Conservation (phyloP, 2,329 filamentous ascomycete species). For the Trichophyton verrucosum region DNA sequence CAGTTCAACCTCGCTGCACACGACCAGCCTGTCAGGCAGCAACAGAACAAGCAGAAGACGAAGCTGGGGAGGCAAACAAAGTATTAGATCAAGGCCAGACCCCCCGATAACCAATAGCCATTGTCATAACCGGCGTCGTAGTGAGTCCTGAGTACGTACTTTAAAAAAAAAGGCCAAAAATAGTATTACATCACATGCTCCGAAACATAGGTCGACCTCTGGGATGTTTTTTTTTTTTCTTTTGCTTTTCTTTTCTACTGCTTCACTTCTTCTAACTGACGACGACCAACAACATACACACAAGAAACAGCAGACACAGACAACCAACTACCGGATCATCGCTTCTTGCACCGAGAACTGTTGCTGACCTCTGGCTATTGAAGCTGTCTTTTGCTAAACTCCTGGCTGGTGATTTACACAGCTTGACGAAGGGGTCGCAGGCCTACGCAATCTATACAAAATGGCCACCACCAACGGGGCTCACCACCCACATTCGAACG, state of each 20-base stretch:
- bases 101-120: too few relatives aligned
- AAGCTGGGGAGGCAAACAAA: not conserved
- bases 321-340: not conserved
- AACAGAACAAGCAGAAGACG: not conserved
- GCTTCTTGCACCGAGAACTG: not conserved
- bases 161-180: not conserved
- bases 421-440: not conserved
- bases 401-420: not conserved
- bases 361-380: not conserved
- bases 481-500: not conserved
- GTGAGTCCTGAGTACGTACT: not conserved
- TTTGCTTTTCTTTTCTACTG: not conserved
- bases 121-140: too few relatives aligned
- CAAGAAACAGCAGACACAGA: not conserved
- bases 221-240: not conserved
- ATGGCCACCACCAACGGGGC: not conserved
- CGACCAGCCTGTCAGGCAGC: not conserved
- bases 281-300: not conserved
- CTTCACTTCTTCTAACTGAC: not conserved
- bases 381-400: not conserved
- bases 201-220: not conserved
- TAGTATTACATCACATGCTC: constrained; percentile 5
- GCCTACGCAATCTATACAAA: not conserved
- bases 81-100: too few relatives aligned
- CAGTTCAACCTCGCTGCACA: not conserved